phyloP scores from a whole-genome alignment of 805 yeast genomes.

The Pichia occidentalis region DNA sequence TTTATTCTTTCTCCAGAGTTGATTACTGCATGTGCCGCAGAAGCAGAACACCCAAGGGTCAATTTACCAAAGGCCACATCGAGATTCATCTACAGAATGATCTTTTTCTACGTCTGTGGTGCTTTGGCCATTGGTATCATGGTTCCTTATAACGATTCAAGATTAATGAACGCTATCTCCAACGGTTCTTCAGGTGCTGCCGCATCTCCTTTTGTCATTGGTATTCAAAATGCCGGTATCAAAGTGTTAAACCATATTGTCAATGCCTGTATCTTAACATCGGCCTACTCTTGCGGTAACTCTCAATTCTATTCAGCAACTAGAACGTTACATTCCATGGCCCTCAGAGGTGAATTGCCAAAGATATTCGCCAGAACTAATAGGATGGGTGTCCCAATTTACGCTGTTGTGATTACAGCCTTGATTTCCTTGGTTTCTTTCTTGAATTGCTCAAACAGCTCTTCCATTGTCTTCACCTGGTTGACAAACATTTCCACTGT shows the following conservation, averaged over 20 bases:
- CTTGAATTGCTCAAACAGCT: conserved; percentile 46
- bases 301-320: conserved; percentile 38
- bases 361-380: conserved; percentile 31
- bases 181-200: conserved; percentile 47
- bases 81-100: conserved; percentile 55
- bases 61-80: conserved; percentile 57
- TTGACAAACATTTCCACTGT: conserved; percentile 58
- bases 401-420: conserved; percentile 37
- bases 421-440: conserved; percentile 42
- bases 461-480: conserved; percentile 56
- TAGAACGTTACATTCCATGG: conserved; percentile 36
- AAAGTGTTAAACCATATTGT: conserved; percentile 53
- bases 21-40: conserved; percentile 49
- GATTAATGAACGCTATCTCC: conserved; percentile 38
- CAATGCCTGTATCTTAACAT: conserved; percentile 54
- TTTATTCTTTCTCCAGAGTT: conserved; percentile 61
- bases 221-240: conserved; percentile 55
- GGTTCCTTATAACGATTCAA: conserved; percentile 46
- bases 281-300: conserved; percentile 49
- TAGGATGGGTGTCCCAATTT: conserved; percentile 51
- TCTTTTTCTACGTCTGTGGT: conserved; percentile 52
- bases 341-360: conserved; percentile 36
- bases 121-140: conserved; percentile 54
- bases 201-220: conserved; percentile 62
- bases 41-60: conserved; percentile 51